Evolutionary conservation across 2,329 filamentous ascomycete genomes (phyloP).

Genomic region (Trichoderma sp.): DNA sequence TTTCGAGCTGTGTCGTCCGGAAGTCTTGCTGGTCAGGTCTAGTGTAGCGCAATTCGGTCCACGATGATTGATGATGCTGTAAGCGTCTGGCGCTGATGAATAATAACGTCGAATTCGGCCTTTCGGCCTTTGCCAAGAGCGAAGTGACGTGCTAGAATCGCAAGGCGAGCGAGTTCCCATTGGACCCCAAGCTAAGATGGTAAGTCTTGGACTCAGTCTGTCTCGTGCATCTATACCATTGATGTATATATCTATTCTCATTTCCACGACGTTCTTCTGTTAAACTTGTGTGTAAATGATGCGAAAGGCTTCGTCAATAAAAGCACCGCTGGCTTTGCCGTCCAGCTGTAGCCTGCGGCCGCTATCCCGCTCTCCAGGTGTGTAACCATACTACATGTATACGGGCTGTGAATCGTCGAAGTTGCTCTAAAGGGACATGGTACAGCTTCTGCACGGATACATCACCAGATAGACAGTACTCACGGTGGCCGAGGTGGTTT

Average conservation of each 20-base stretch:
- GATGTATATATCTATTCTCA: neutral
- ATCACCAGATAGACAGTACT: neutral
- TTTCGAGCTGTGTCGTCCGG: too few relatives aligned
- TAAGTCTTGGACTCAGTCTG: neutral
- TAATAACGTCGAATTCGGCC: constrained; percentile 14
- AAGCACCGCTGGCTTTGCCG: constrained; percentile 12
- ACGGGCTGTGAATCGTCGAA: neutral
- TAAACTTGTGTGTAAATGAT: neutral
- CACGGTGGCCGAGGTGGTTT: neutral
- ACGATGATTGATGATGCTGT: constrained; percentile 20
- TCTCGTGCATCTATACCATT: neutral
- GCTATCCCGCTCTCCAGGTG: constrained; percentile 1
- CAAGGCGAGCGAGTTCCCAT: neutral
- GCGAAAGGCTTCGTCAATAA: neutral
- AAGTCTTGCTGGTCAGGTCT: too few relatives aligned
- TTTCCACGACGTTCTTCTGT: neutral
- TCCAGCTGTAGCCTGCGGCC: constrained; percentile 8
- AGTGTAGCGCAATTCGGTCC: neutral
- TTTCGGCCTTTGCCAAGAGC: constrained; percentile 18
- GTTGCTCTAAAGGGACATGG: neutral
- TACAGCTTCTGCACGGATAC: neutral
- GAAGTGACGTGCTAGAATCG: constrained; percentile 10
- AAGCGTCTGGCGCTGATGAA: constrained; percentile 16
- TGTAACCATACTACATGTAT: neutral
- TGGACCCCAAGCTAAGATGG: neutral